Conservation (phyloP, 2,329 filamentous ascomycete species). For the Tolypocladium amazonense region DNA sequence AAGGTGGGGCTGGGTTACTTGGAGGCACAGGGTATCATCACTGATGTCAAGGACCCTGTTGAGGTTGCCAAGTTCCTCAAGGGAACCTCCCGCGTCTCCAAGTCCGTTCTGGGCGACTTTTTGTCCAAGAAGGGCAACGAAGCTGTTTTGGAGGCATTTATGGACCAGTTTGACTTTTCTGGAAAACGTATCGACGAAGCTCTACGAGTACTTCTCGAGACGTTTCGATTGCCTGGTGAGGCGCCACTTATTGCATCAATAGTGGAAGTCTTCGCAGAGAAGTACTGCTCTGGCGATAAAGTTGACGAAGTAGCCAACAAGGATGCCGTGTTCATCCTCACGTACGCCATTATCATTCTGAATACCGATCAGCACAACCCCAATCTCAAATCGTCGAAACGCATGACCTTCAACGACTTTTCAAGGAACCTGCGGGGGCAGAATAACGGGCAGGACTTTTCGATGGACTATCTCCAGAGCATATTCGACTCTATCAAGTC, state of each 20-base stretch:
- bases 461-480: conserved; percentile 67
- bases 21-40: conserved; percentile 75
- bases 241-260: conserved; percentile 89
- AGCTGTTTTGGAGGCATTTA: conserved; percentile 70
- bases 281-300: conserved; percentile 62
- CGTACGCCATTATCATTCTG: conserved; percentile 93
- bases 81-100: conserved; percentile 79
- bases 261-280: conserved; percentile 75
- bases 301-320: conserved; percentile 71
- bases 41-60: conserved; percentile 60
- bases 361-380: conserved; percentile 97
- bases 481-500: conserved; percentile 88
- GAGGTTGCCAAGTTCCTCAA: conserved; percentile 79
- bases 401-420: conserved; percentile 81
- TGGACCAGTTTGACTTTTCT: conserved; percentile 78
- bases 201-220: conserved; percentile 72
- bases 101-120: conserved; percentile 84
- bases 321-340: conserved; percentile 81
- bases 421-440: conserved; percentile 81
- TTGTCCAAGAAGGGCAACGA: conserved; percentile 88
- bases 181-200: conserved; percentile 86
- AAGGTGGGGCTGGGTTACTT: conserved; percentile 83
- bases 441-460: conserved; percentile 78
- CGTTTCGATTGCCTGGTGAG: conserved; percentile 90
- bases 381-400: conserved; percentile 66